Percentiles rank a stretch among this genome's conserved stretches.
Evolutionary conservation across 768 basidiomycete species (phyloP).

Genomic region (Agaricus blazei): DNA sequence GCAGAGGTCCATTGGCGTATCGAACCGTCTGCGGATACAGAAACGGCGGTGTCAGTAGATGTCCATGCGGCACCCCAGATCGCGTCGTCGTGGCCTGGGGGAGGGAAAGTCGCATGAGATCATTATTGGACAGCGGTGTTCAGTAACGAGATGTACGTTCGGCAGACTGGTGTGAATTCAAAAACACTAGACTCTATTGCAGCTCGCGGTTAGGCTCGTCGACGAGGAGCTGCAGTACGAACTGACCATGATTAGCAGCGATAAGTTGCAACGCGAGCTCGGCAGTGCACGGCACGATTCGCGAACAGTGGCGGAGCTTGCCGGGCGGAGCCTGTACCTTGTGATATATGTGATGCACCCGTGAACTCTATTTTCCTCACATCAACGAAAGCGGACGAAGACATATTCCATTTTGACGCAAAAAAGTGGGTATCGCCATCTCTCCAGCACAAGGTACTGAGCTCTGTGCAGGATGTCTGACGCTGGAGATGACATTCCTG

Average conservation of each 20-base stretch:
- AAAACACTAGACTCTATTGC: slow-evolving; percentile 63
- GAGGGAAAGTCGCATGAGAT: slow-evolving; percentile 24
- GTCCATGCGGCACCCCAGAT: slow-evolving; percentile 81
- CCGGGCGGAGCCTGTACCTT: slow-evolving; percentile 52
- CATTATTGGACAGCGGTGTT: slow-evolving; percentile 19
- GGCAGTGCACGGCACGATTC: slow-evolving; percentile 18
- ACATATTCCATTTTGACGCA: slow-evolving; percentile 38
- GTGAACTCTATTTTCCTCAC: slow-evolving; percentile 55
- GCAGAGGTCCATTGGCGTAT: slow-evolving; percentile 69
- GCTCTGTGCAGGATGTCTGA: slow-evolving; percentile 73
- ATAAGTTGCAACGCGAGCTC: slow-evolving; percentile 12
- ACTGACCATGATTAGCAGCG: slow-evolving; percentile 26
- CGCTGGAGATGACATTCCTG: slow-evolving; percentile 93
- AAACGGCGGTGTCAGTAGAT: slow-evolving; percentile 54
- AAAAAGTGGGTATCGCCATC: slow-evolving; percentile 33
- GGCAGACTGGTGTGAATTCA: slow-evolving; percentile 68
- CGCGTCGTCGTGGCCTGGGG: slow-evolving; percentile 71
- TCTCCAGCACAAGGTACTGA: slow-evolving; percentile 8
- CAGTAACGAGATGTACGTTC: slow-evolving; percentile 54
- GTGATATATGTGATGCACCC: slow-evolving; percentile 17
- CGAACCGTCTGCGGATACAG: slow-evolving; percentile 74
- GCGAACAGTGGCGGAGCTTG: slow-evolving; percentile 27
- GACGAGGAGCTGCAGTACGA: neutral
- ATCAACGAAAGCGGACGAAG: slow-evolving; percentile 97
- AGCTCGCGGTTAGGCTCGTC: neutral